phyloP scores from a whole-genome alignment of 2,329 filamentous ascomycete genomes.

The Incumbomyces lentus region DNA sequence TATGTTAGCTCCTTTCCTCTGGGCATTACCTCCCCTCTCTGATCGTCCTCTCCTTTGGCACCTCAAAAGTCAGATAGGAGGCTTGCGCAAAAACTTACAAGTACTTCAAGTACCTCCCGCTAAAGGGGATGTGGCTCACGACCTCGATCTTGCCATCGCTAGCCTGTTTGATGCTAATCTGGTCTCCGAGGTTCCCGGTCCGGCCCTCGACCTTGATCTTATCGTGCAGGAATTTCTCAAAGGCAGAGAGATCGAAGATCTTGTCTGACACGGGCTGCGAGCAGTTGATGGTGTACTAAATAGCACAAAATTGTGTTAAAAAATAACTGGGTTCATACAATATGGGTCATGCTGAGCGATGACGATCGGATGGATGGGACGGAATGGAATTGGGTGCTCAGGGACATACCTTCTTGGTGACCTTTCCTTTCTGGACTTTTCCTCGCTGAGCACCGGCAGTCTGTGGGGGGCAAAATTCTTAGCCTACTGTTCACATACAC shows the following conservation, averaged over 20 bases:
- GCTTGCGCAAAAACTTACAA: conserved; percentile 53
- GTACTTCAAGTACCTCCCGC: conserved; percentile 99
- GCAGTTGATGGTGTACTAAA: conserved; percentile 96
- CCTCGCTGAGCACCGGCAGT: conserved; percentile 36
- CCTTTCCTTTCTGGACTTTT: conserved; percentile 30
- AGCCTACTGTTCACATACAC: conserved; percentile 69
- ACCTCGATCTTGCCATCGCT: conserved; percentile 98
- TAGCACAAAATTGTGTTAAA: neutral
- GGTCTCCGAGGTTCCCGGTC: conserved; percentile 94
- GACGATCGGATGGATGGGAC: neutral
- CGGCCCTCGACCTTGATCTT: conserved; percentile 99
- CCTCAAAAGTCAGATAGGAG: neutral
- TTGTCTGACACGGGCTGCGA: conserved; percentile 97
- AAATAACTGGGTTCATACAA: too few species aligned
- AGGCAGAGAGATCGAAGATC: conserved; percentile 98
- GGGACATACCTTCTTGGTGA: conserved; percentile 37
- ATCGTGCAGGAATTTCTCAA: conserved; percentile 99
- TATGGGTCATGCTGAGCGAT: too few species aligned
- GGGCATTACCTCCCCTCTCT: neutral
- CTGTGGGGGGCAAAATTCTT: conserved; percentile 49
- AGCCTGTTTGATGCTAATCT: conserved; percentile 77
- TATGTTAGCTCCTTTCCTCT: neutral
- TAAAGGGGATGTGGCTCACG: conserved; percentile 94
- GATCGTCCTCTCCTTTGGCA: neutral
- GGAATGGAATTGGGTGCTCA: neutral